A percentile compares a stretch with the other conserved stretches of the same genome.
These are phyloP conservation scores for Graphilbum fragrans DNA, from an alignment of 2,329 filamentous ascomycete genomes.

Conservation along the genomic window DNA sequence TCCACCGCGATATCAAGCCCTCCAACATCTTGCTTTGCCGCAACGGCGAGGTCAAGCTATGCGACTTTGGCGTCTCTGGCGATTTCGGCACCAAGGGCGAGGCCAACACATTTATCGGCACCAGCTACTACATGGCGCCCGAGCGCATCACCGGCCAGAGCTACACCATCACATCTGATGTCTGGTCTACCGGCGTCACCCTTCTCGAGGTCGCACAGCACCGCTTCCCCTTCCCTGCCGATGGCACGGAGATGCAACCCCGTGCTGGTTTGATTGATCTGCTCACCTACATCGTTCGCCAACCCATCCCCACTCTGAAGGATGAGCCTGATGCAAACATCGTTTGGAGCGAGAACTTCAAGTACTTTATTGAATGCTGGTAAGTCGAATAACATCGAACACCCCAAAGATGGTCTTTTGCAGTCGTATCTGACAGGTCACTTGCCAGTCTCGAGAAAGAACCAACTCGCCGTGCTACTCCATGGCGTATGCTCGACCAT, in stretches of 20 bases:
- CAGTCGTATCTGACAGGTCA: not conserved
- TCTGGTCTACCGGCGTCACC: constrained; percentile 95
- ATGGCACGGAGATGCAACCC: constrained; percentile 91
- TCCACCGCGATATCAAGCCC: constrained; percentile 97
- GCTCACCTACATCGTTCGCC: constrained; percentile 91
- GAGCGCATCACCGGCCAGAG: constrained; percentile 95
- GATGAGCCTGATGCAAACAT: constrained; percentile 86
- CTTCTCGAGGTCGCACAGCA: constrained; percentile 98
- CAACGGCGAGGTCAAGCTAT: constrained; percentile 89
- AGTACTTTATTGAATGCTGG: constrained; percentile 99
- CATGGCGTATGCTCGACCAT: constrained; percentile 98
- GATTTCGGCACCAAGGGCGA: constrained; percentile 98
- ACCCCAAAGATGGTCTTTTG: too few relatives aligned
- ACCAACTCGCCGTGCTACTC: constrained; percentile 71
- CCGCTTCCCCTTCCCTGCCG: constrained; percentile 93
- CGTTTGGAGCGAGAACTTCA: constrained; percentile 93
- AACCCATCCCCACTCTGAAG: constrained; percentile 89
- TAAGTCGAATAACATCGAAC: constrained; percentile 53
- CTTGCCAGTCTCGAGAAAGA: constrained; percentile 81
- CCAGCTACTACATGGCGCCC: constrained; percentile 98
- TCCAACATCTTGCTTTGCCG: constrained; percentile 92
- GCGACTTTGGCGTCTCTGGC: constrained; percentile 94
- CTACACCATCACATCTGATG: constrained; percentile 96
- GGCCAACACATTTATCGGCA: constrained; percentile 97
- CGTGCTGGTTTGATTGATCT: constrained; percentile 87